phyloP scores from a whole-genome alignment of 2,329 filamentous ascomycete genomes.

The Gnomoniopsis sp. region DNA sequence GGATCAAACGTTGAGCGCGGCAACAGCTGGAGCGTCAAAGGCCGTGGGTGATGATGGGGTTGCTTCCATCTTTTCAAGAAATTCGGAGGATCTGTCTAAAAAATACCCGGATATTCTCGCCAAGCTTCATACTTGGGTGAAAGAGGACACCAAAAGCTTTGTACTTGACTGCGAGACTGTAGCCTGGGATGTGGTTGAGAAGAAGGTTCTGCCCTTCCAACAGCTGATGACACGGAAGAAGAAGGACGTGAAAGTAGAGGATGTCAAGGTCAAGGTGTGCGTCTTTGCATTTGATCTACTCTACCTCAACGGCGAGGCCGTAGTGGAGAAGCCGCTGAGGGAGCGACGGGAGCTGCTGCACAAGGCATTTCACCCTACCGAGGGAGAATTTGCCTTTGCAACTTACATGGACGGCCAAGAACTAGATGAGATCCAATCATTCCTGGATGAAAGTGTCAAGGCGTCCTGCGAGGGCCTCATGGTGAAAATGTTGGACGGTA shows the following conservation, averaged over 20 bases:
- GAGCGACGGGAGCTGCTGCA: slow-evolving; percentile 77
- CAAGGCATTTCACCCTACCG: slow-evolving; percentile 68
- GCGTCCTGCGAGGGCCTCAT: slow-evolving; percentile 95
- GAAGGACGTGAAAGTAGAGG: slow-evolving; percentile 93
- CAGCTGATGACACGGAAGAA: slow-evolving; percentile 97
- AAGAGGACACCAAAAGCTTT: slow-evolving; percentile 85
- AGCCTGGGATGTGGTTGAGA: slow-evolving; percentile 90
- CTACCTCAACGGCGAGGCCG: slow-evolving; percentile 85
- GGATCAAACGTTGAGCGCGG: slow-evolving; percentile 63
- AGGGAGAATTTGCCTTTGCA: slow-evolving; percentile 90
- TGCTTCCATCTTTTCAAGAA: slow-evolving; percentile 92
- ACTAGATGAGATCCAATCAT: slow-evolving; percentile 86
- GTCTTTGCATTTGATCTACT: slow-evolving; percentile 95
- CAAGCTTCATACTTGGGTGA: slow-evolving; percentile 87
- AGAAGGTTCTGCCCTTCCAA: slow-evolving; percentile 95
- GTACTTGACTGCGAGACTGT: slow-evolving; percentile 99
- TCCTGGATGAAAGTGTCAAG: slow-evolving; percentile 93
- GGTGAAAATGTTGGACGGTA: slow-evolving; percentile 98
- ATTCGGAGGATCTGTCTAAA: slow-evolving; percentile 94
- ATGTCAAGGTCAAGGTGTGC: slow-evolving; percentile 95
- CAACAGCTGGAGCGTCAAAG: slow-evolving; percentile 56
- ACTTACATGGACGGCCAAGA: slow-evolving; percentile 83
- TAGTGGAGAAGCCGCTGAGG: slow-evolving; percentile 82
- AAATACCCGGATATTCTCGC: slow-evolving; percentile 95
- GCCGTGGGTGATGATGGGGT: slow-evolving; percentile 69